Evolutionary conservation across 257 asterid species (phyloP).

Genomic region (Cordia subcordata): DNA sequence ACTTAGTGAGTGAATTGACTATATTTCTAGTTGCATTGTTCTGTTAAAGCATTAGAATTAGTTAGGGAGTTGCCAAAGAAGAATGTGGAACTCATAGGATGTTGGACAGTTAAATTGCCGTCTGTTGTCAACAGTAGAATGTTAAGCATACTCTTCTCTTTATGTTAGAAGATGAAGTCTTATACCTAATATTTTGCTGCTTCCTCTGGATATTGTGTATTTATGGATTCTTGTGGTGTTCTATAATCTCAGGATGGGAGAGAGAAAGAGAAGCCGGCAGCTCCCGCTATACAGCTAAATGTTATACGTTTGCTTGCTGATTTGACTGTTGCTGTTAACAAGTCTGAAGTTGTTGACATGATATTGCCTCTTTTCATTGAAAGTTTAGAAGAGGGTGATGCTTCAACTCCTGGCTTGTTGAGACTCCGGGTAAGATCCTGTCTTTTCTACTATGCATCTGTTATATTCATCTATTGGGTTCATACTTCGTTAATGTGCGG

Average conservation of each 20-base stretch:
- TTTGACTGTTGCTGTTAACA: slow-evolving; percentile 63
- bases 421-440: slow-evolving; percentile 65
- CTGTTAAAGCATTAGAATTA: no score
- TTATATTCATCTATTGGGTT: no score
- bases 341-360: slow-evolving; percentile 95
- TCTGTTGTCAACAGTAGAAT: no score
- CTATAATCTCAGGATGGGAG: slow-evolving; percentile 60
- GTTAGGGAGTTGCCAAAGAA: no score
- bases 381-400: slow-evolving; percentile 98
- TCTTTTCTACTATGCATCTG: not conserved
- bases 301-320: slow-evolving; percentile 86
- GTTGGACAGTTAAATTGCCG: no score
- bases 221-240: slow-evolving; percentile 16
- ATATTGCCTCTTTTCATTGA: slow-evolving; percentile 87
- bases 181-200: no score
- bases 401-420: slow-evolving; percentile 81
- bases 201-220: not conserved
- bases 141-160: not conserved
- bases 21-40: no score
- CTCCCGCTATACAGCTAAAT: slow-evolving; percentile 81
- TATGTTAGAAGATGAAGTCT: not conserved
- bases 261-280: slow-evolving; percentile 76
- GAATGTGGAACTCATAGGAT: no score
- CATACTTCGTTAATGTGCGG: not conserved
- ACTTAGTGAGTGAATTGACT: no score